Percentiles rank a stretch among this genome's conserved stretches.
These are phyloP conservation scores for Ceratobasidium sp. DNA, from an alignment of 1,284 basidiomycete species.

Conservation along the genomic window DNA sequence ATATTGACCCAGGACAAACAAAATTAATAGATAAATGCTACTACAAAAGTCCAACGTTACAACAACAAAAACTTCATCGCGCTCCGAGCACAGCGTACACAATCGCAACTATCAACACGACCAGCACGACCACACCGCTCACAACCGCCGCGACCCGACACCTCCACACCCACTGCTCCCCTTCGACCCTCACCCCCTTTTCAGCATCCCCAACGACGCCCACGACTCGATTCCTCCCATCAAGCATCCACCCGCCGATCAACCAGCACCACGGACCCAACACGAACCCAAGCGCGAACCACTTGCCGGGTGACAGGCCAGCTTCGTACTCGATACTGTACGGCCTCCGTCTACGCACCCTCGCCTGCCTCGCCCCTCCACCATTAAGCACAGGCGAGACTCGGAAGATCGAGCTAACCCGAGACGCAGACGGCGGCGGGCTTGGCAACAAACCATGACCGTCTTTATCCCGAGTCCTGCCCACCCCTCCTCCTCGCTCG, in stretches of 20 bases:
- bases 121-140: slow-evolving; percentile 30
- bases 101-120: slow-evolving; percentile 16
- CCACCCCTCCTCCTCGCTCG: background rate
- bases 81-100: slow-evolving; percentile 36
- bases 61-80: slow-evolving; percentile 19
- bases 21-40: slow-evolving; percentile 6
- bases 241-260: slow-evolving; percentile 42
- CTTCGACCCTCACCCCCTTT: background rate
- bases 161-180: slow-evolving; percentile 26
- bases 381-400: background rate
- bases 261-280: slow-evolving; percentile 43
- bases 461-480: slow-evolving; percentile 5
- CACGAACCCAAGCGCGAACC: slow-evolving; percentile 37
- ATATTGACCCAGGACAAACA: background rate
- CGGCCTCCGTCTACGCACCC: background rate
- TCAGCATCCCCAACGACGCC: slow-evolving; percentile 16
- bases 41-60: slow-evolving; percentile 11
- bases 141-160: slow-evolving; percentile 36
- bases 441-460: background rate
- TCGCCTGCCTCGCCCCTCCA: background rate
- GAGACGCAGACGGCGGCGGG: slow-evolving; percentile 16
- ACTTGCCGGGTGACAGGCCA: slow-evolving; percentile 20
- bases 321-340: slow-evolving; percentile 11
- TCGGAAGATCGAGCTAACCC: slow-evolving; percentile 5
- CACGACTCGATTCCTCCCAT: background rate